These are phyloP conservation scores for Astraeus odoratus DNA, from an alignment of 768 basidiomycete species.

Conservation along the genomic window DNA sequence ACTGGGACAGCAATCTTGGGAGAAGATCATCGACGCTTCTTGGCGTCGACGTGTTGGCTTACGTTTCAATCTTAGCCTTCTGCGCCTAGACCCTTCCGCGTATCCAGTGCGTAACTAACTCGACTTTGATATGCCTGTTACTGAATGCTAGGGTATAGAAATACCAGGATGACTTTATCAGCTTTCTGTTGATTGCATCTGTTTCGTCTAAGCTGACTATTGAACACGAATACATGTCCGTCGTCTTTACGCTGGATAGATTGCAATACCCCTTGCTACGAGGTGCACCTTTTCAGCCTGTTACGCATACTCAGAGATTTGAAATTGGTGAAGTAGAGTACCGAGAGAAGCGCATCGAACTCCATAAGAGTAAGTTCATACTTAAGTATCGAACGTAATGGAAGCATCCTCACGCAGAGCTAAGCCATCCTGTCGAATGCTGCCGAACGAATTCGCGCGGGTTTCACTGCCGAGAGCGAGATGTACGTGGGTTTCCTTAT, in stretches of 20 bases:
- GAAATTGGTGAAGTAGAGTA: slow-evolving; percentile 27
- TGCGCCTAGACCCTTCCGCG: slow-evolving; percentile 52
- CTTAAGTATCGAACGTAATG: slow-evolving; percentile 1
- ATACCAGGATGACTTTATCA: slow-evolving; percentile 43
- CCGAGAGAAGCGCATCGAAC: slow-evolving; percentile 26
- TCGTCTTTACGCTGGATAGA: slow-evolving; percentile 53
- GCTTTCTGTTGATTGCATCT: slow-evolving; percentile 46
- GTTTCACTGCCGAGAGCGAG: slow-evolving; percentile 30
- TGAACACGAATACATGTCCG: slow-evolving; percentile 52
- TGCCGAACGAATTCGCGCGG: slow-evolving; percentile 28
- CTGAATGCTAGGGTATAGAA: slow-evolving; percentile 27
- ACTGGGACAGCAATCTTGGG: slow-evolving; percentile 46
- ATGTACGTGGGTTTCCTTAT: slow-evolving; percentile 35
- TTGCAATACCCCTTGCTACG: slow-evolving; percentile 46
- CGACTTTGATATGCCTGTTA: not conserved
- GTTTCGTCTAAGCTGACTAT: slow-evolving; percentile 41
- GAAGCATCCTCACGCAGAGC: slow-evolving; percentile 8
- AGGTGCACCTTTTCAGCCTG: slow-evolving; percentile 23
- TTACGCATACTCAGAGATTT: slow-evolving; percentile 18
- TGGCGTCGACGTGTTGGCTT: slow-evolving; percentile 55
- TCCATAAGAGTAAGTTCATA: slow-evolving; percentile 32
- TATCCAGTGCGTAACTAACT: slow-evolving; percentile 42
- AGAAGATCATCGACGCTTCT: slow-evolving; percentile 43
- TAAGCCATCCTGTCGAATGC: slow-evolving; percentile 43
- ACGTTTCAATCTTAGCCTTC: slow-evolving; percentile 49